Evolutionary conservation across 257 asterid genomes (phyloP), one percentile per base, ranked within the genome.

Genomic region (Nicotiana otophora): DNA sequence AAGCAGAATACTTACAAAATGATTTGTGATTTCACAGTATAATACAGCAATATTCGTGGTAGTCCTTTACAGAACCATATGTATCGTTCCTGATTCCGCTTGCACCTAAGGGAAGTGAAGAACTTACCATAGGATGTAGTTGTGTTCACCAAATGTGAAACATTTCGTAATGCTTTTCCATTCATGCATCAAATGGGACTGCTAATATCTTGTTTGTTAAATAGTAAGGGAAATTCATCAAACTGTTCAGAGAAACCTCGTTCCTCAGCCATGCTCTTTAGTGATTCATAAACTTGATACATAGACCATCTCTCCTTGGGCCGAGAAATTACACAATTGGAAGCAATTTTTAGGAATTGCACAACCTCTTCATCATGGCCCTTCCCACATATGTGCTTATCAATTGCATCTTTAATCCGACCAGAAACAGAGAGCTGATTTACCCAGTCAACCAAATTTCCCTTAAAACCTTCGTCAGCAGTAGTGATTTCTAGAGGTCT

Each of bases 371-470:
- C 97, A 54, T 95, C 98, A 5, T 91, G 86, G 14, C 97, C 98
- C 84, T 84, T 91, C 80, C 95, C 94, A 66, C 88, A 72, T 11
- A 93, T 53, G 81, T 66, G 80, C 74, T 60, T 87, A 87, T 93
- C 97, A 10, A 95, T 90, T 58, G 91, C 92, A 81, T 91, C 96
- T 83, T 90, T 91, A n/a, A 93, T 90, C 74, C 91, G 90, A 16
- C 93, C 98, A n/a, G 93, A 81, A 61, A 83, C 78, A 48, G 88
- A 82, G 19, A 90, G 90, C 78, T 85, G 95, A 83, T 78, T 92
- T 54, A 92, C 97, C 99, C 99, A 95, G 61, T 95, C 95, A 85
- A 91, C 96, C 81, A 95, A 81, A 89, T 84, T 93, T 26, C 95
- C 98, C 86, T 91, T 95, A 51, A 84, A 87, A 3, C 82, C 86